phyloP scores from a whole-genome alignment of 257 asterid species.

The Nicotiana noctiflora region DNA sequence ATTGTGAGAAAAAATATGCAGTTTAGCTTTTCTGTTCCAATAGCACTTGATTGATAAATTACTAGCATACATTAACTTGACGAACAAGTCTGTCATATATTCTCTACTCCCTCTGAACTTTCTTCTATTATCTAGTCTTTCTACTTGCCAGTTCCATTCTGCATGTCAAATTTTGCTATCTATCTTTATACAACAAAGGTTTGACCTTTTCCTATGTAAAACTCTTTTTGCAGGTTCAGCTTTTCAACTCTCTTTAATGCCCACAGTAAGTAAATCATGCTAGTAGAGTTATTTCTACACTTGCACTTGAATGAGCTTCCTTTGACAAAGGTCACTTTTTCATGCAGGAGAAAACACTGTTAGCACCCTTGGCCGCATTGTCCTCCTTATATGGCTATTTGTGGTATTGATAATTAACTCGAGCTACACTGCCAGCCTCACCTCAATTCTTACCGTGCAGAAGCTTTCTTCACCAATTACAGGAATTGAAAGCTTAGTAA shows the following conservation, averaged over 20 bases:
- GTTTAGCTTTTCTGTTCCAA: background rate
- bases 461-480: conserved; percentile 45
- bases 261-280: conserved; percentile 24
- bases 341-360: conserved; percentile 45
- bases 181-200: background rate
- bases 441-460: conserved; percentile 66
- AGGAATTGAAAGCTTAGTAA: conserved; percentile 45
- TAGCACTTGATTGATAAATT: background rate
- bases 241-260: conserved; percentile 31
- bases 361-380: conserved; percentile 46
- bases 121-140: background rate
- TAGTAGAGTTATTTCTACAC: background rate
- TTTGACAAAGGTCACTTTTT: background rate
- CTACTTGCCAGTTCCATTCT: background rate
- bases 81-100: background rate
- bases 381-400: conserved; percentile 57
- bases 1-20: background rate
- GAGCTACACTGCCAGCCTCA: conserved; percentile 61
- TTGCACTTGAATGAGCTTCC: background rate
- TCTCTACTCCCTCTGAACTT: background rate
- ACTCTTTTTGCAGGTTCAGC: conserved; percentile 30
- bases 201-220: background rate
- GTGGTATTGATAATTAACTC: conserved; percentile 51
- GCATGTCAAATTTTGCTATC: background rate
- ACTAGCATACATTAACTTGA: background rate